These are phyloP conservation scores for Mercurialis annua DNA, from an alignment of 345 rosid species.

Conservation along the genomic window DNA sequence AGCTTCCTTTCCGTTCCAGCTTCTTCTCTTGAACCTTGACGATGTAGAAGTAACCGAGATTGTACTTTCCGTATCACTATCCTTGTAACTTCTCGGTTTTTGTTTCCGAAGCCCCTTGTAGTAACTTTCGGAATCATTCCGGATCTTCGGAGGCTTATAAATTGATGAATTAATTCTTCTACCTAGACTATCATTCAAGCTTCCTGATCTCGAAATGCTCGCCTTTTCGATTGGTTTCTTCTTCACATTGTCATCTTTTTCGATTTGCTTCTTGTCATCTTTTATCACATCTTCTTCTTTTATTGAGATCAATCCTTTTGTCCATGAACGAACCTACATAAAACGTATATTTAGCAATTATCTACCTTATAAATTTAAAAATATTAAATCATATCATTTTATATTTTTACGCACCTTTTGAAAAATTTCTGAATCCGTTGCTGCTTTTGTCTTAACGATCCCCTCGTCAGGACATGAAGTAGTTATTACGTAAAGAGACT, in stretches of 20 bases:
- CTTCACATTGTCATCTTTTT: background rate
- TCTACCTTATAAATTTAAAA: too few species aligned
- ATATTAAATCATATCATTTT: too few species aligned
- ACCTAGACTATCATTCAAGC: background rate
- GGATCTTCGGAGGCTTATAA: constrained; percentile 9
- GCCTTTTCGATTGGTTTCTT: constrained; percentile 7
- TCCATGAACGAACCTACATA: too few species aligned
- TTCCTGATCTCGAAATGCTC: background rate
- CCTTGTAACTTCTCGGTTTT: constrained; percentile 22
- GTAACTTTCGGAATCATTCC: constrained; percentile 13
- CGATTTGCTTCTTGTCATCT: background rate
- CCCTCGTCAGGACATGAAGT: constrained; percentile 3
- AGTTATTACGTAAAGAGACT: background rate
- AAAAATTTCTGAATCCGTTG: too few species aligned
- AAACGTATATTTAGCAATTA: too few species aligned
- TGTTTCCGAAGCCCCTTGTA: constrained; percentile 20
- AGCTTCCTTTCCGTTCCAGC: constrained; percentile 39
- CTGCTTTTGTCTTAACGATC: background rate
- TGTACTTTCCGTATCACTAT: constrained; percentile 43
- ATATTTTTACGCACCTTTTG: too few species aligned
- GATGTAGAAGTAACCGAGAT: constrained; percentile 23
- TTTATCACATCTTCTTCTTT: background rate
- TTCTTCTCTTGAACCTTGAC: constrained; percentile 39
- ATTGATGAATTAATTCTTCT: background rate
- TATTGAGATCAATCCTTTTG: background rate